Percentiles rank a stretch among this genome's conserved stretches.
These are phyloP conservation scores for Cupressus sempervirens DNA, from an alignment of 75 land plant species.

Conservation along the genomic window DNA sequence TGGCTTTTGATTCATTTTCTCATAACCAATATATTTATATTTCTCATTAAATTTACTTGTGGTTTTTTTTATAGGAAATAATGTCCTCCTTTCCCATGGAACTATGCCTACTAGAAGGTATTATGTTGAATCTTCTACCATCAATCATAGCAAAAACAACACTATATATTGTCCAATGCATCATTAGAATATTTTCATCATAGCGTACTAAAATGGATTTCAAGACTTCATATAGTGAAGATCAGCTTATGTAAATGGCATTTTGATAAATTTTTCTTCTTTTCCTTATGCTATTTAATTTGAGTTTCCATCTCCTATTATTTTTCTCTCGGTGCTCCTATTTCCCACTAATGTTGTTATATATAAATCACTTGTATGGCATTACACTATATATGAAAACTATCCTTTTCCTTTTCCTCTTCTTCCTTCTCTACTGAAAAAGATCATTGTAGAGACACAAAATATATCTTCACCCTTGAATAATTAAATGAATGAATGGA, in stretches of 20 bases:
- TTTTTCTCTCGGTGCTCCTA: no score
- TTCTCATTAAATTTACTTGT: background rate
- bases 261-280: background rate
- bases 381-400: no score
- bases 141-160: constrained; percentile 58
- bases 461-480: no score
- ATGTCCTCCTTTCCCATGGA: constrained; percentile 62
- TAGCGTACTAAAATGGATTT: constrained; percentile 42
- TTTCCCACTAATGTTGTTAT: no score
- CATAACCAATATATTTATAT: no score
- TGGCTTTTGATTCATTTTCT: background rate
- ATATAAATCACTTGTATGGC: no score
- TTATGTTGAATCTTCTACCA: constrained; percentile 53
- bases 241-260: constrained; percentile 39
- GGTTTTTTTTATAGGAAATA: constrained; percentile 49
- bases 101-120: constrained; percentile 49
- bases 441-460: no score
- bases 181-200: constrained; percentile 22
- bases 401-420: no score
- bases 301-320: background rate
- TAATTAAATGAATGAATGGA: no score
- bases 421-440: no score
- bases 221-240: constrained; percentile 36
- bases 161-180: constrained; percentile 42
- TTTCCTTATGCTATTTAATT: background rate